phyloP scores from a whole-genome alignment of 768 basidiomycete species.

The Polyporus arcularius region DNA sequence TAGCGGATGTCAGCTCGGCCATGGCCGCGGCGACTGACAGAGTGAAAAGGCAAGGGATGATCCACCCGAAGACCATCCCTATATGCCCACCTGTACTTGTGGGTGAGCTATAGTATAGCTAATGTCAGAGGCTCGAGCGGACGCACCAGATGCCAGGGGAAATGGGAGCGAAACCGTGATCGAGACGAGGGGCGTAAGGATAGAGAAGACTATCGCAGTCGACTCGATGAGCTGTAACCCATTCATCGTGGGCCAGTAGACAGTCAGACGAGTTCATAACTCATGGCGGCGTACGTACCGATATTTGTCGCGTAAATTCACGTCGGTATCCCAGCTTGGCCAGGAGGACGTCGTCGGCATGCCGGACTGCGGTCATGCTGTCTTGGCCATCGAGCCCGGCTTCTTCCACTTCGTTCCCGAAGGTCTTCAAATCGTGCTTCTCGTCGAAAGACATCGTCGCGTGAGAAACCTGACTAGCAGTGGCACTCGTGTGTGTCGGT shows the following conservation, averaged over 20 bases:
- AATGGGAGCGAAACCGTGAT: conserved; percentile 67
- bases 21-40: conserved; percentile 65
- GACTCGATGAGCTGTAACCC: conserved; percentile 55
- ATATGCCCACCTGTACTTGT: conserved; percentile 60
- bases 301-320: conserved; percentile 74
- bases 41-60: conserved; percentile 69
- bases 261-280: not conserved
- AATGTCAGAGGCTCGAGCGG: not conserved
- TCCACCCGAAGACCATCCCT: conserved; percentile 76
- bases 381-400: not conserved
- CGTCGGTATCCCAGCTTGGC: conserved; percentile 72
- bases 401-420: not conserved
- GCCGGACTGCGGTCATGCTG: conserved; percentile 8
- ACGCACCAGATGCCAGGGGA: conserved; percentile 54
- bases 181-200: conserved; percentile 71
- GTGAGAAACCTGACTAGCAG: too few relatives aligned
- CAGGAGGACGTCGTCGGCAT: conserved; percentile 56
- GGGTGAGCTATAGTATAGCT: not conserved
- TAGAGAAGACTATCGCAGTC: conserved; percentile 64
- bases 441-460: too few relatives aligned
- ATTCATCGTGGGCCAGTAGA: not conserved
- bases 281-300: conserved; percentile 40
- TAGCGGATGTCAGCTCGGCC: conserved; percentile 70
- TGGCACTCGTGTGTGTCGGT: too few relatives aligned
- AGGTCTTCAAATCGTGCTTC: too few relatives aligned